Evolutionary conservation across 139 green algal genomes (phyloP).

Genomic region (Chlorella sp.): DNA sequence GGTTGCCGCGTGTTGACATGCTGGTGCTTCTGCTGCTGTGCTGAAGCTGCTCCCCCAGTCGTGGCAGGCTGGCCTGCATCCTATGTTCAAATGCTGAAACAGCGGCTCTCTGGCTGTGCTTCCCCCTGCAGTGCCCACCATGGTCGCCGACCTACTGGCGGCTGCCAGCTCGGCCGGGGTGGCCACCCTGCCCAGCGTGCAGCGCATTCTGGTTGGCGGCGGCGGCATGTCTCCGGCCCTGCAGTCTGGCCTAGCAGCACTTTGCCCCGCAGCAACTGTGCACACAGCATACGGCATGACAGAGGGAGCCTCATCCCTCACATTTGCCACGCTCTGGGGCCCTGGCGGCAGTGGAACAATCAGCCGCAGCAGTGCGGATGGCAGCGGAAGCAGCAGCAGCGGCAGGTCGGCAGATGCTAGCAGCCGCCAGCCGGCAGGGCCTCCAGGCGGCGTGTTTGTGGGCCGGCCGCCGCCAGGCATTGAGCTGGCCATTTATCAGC

Average conservation of each 20-base stretch:
- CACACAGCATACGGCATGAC: constrained; percentile 92
- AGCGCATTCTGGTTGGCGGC: constrained; percentile 58
- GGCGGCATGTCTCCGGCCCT: constrained; percentile 37
- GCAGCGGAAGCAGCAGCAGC: neutral
- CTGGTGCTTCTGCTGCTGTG: no score
- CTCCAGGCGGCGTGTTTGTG: constrained; percentile 49
- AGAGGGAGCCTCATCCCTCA: constrained; percentile 85
- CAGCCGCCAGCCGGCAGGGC: neutral
- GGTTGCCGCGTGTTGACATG: no score
- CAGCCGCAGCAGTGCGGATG: neutral
- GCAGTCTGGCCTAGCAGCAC: neutral
- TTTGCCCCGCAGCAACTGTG: constrained; percentile 72
- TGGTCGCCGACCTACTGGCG: constrained; percentile 80
- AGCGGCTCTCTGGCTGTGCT: no score
- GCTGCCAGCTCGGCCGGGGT: constrained; percentile 7
- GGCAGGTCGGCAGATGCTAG: neutral
- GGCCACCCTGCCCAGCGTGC: constrained; percentile 19
- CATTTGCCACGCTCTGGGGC: constrained; percentile 63
- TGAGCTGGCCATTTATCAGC: constrained; percentile 50
- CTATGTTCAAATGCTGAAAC: no score
- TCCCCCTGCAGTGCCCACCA: constrained; percentile 68
- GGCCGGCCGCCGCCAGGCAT: constrained; percentile 58
- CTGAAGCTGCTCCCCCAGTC: no score
- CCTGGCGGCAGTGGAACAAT: neutral
- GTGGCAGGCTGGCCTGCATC: no score